Evolutionary conservation across 2,329 filamentous ascomycete species (phyloP).

Genomic region (Leptographium wingfieldii): DNA sequence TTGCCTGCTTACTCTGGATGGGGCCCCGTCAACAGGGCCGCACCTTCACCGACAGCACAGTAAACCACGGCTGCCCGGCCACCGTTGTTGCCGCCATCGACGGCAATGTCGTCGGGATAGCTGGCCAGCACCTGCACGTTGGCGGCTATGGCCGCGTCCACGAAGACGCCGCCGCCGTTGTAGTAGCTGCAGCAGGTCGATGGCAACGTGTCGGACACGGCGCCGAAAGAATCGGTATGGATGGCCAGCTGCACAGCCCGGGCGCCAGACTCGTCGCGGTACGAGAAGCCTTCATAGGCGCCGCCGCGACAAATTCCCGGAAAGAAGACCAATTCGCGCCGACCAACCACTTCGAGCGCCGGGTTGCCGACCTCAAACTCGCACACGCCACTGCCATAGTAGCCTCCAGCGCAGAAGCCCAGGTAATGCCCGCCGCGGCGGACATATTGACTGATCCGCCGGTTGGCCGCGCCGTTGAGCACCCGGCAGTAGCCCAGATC

Average conservation of each 20-base stretch:
- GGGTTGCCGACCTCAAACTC: constrained; percentile 86
- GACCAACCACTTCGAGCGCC: constrained; percentile 71
- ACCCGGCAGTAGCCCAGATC: constrained; percentile 82
- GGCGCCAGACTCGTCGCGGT: constrained; percentile 77
- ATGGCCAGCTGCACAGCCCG: constrained; percentile 57
- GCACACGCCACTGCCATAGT: constrained; percentile 70
- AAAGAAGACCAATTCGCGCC: constrained; percentile 77
- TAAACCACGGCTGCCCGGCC: constrained; percentile 68
- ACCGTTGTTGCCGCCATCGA: constrained; percentile 55
- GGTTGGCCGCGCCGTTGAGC: constrained; percentile 80
- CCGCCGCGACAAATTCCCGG: constrained; percentile 75
- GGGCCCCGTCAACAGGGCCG: constrained; percentile 68
- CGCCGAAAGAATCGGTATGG: constrained; percentile 42
- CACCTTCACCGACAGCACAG: constrained; percentile 69
- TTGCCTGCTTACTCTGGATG: constrained; percentile 63
- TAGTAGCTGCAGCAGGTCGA: constrained; percentile 67
- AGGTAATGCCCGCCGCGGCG: constrained; percentile 75
- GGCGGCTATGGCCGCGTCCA: constrained; percentile 54
- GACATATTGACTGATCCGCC: constrained; percentile 72
- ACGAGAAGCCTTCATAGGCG: constrained; percentile 82
- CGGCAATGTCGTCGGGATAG: constrained; percentile 61
- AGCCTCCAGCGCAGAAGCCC: constrained; percentile 88
- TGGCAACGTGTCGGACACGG: constrained; percentile 29
- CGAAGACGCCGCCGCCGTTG: constrained; percentile 90
- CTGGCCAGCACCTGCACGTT: constrained; percentile 70